Percentiles rank a stretch among this genome's conserved stretches.
phyloP scores from a whole-genome alignment of 331 rosid species.

The Quercus phellos region DNA sequence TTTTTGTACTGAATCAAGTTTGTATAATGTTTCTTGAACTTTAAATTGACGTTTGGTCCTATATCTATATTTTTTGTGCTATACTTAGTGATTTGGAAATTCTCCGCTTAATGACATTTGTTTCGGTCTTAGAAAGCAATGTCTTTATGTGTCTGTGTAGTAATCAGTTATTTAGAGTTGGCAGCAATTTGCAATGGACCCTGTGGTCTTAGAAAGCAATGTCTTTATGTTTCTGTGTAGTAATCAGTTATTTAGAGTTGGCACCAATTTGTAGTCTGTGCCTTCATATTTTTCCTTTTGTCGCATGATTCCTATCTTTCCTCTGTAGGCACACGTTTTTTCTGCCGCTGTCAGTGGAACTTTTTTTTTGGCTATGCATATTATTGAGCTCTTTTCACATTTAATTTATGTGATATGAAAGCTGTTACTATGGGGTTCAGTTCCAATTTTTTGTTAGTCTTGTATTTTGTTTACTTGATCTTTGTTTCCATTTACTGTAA shows the following conservation, averaged over 20 bases:
- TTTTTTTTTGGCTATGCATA: background rate
- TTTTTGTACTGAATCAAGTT: no score
- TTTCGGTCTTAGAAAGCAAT: background rate
- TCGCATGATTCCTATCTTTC: background rate
- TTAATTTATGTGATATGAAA: background rate
- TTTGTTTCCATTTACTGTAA: background rate
- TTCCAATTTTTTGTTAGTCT: slow-evolving; percentile 1
- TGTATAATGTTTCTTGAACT: background rate
- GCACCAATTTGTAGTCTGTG: background rate
- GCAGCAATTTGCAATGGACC: background rate
- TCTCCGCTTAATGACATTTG: background rate
- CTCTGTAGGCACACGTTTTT: background rate
- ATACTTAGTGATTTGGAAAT: background rate
- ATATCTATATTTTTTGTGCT: background rate
- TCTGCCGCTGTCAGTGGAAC: background rate
- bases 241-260: no score
- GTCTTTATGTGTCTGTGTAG: background rate
- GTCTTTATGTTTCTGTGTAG: no score
- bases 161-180: background rate
- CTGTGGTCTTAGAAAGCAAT: no score
- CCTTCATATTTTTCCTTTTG: background rate
- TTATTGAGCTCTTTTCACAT: background rate
- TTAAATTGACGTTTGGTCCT: background rate
- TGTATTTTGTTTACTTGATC: background rate
- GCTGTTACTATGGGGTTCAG: slow-evolving; percentile 5